These are phyloP conservation scores for Brettanomyces nanus DNA, from an alignment of 805 yeast species.

Conservation along the genomic window DNA sequence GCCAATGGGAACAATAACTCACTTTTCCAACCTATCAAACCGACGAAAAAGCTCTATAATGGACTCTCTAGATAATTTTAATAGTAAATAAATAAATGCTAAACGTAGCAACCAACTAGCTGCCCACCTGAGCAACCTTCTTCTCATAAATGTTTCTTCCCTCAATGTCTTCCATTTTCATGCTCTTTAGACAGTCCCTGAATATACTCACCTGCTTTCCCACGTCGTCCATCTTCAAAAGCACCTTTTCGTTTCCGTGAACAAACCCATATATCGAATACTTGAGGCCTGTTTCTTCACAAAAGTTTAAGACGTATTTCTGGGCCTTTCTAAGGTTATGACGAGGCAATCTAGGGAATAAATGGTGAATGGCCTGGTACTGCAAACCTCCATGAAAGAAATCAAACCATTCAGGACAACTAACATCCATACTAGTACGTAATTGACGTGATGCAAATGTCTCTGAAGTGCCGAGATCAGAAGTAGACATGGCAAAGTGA, in stretches of 20 bases:
- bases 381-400: slow-evolving; percentile 89
- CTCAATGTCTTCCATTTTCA: slow-evolving; percentile 42
- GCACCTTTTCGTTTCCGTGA: slow-evolving; percentile 66
- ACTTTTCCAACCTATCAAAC: slow-evolving; percentile 13
- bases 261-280: slow-evolving; percentile 82
- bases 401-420: slow-evolving; percentile 89
- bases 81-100: slow-evolving; percentile 1
- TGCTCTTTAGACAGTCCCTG: slow-evolving; percentile 60
- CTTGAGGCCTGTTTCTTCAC: slow-evolving; percentile 65
- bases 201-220: slow-evolving; percentile 74
- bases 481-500: slow-evolving; percentile 90
- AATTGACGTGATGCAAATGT: slow-evolving; percentile 73
- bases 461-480: slow-evolving; percentile 76
- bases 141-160: slow-evolving; percentile 24
- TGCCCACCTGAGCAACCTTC: slow-evolving; percentile 15
- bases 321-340: slow-evolving; percentile 78
- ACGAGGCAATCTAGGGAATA: slow-evolving; percentile 83
- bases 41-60: slow-evolving; percentile 11
- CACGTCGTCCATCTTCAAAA: slow-evolving; percentile 61
- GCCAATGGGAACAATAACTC: slow-evolving; percentile 1
- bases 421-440: slow-evolving; percentile 92
- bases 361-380: slow-evolving; percentile 84
- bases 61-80: neutral
- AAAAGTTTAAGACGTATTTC: slow-evolving; percentile 61
- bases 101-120: neutral